Evolutionary conservation across 441 rosid genomes (phyloP).

Genomic region (Omphalea diandra): DNA sequence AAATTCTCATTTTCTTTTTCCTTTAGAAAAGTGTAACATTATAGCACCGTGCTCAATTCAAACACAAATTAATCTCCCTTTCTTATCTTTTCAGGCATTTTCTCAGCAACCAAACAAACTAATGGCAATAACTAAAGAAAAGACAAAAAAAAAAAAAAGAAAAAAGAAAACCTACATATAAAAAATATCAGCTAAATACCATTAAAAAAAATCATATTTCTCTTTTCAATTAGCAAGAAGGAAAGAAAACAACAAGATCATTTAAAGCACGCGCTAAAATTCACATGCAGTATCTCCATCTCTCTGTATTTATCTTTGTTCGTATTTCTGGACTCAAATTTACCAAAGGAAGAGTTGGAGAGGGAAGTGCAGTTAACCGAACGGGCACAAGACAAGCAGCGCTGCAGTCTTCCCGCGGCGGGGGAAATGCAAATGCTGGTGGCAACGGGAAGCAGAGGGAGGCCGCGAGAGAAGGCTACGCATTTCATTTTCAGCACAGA

Average conservation of each 20-base stretch:
- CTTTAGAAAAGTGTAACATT: not conserved
- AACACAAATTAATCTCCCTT: not conserved
- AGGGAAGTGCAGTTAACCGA: slow-evolving; percentile 44
- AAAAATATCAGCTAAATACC: not conserved
- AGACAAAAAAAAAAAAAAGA: not conserved
- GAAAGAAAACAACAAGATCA: not conserved
- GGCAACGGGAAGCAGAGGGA: slow-evolving; percentile 23
- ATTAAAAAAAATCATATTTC: not conserved
- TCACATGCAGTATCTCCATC: not conserved
- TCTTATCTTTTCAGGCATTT: slow-evolving; percentile 1
- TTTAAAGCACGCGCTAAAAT: not conserved
- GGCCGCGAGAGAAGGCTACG: slow-evolving; percentile 38
- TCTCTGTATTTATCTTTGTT: not conserved
- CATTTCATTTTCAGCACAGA: slow-evolving; percentile 40
- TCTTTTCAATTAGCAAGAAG: not conserved
- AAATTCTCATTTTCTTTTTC: not conserved
- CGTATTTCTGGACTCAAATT: not conserved
- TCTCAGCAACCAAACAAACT: slow-evolving; percentile 25
- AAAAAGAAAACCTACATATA: not conserved
- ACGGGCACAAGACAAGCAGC: slow-evolving; percentile 27
- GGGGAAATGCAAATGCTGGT: slow-evolving; percentile 30
- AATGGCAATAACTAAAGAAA: too few species aligned
- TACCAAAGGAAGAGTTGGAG: slow-evolving; percentile 39
- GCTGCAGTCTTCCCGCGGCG: slow-evolving; percentile 15
- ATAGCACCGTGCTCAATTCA: not conserved